phyloP scores from a whole-genome alignment of 768 basidiomycete genomes.

The Exidia glandulosa region DNA sequence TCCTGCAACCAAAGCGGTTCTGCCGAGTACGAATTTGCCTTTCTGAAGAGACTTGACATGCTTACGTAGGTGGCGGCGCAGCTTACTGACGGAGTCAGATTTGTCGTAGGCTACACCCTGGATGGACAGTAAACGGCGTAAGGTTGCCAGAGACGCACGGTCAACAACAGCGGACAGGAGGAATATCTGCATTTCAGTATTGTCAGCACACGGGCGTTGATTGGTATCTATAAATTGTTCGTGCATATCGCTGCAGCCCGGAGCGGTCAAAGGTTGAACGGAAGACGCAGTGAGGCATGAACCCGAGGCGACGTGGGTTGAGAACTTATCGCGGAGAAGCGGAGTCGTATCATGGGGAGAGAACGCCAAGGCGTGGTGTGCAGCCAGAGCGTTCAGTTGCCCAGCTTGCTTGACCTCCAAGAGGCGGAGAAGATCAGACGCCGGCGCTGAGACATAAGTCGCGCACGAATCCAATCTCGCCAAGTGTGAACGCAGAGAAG shows the following conservation, averaged over 20 bases:
- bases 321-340: background rate
- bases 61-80: background rate
- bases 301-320: background rate
- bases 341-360: background rate
- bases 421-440: background rate
- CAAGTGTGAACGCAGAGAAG: background rate
- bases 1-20: background rate
- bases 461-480: background rate
- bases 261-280: background rate
- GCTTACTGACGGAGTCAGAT: background rate
- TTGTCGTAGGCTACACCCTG: background rate
- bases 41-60: background rate
- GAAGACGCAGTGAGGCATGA: background rate
- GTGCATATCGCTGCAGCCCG: background rate
- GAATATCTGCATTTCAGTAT: background rate
- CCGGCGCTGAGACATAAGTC: background rate
- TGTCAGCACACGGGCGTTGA: background rate
- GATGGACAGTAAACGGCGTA: background rate
- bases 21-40: background rate
- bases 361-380: background rate
- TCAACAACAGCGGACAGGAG: background rate
- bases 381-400: background rate
- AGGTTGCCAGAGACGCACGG: background rate
- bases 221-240: background rate
- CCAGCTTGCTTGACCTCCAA: background rate